These are phyloP conservation scores for Cytospora mali DNA, from an alignment of 2,329 filamentous ascomycete genomes.

Conservation along the genomic window DNA sequence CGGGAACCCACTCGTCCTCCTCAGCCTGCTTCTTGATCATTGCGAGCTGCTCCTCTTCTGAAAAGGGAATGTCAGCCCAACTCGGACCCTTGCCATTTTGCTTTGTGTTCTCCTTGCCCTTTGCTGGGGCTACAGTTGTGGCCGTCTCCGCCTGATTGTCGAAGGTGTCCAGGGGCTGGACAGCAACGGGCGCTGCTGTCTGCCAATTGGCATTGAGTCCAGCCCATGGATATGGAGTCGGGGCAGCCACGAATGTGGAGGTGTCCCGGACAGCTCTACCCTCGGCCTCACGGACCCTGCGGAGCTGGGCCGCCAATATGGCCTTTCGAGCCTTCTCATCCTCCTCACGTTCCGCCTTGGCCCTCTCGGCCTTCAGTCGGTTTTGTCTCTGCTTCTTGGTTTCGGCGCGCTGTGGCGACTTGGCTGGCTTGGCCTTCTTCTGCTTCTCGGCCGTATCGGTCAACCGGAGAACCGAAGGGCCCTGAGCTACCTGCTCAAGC, in stretches of 20 bases:
- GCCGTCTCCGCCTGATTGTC: slow-evolving; percentile 44
- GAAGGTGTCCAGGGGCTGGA: slow-evolving; percentile 62
- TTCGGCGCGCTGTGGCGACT: slow-evolving; percentile 69
- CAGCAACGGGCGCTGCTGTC: slow-evolving; percentile 39
- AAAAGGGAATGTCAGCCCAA: slow-evolving; percentile 57
- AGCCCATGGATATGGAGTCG: slow-evolving; percentile 45
- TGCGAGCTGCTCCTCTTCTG: slow-evolving; percentile 65
- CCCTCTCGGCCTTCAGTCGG: slow-evolving; percentile 81
- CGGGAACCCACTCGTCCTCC: slow-evolving; percentile 61
- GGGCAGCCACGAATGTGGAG: slow-evolving; percentile 55
- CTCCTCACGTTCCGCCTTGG: slow-evolving; percentile 73
- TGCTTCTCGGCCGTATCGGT: slow-evolving; percentile 60
- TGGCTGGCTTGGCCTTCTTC: slow-evolving; percentile 63
- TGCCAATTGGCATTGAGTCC: slow-evolving; percentile 45
- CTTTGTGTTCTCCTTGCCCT: slow-evolving; percentile 40
- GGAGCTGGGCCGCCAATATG: slow-evolving; percentile 80
- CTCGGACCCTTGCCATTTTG: slow-evolving; percentile 41
- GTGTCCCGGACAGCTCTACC: slow-evolving; percentile 84
- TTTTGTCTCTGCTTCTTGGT: slow-evolving; percentile 97
- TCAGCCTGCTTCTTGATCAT: slow-evolving; percentile 57
- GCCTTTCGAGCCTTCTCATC: slow-evolving; percentile 77
- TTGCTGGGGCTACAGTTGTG: slow-evolving; percentile 39
- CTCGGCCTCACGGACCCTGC: slow-evolving; percentile 78
- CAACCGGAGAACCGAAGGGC: slow-evolving; percentile 76
- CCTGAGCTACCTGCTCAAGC: slow-evolving; percentile 73